Conservation (phyloP, 225 moss, liverwort and hornwort species). For the Asterella californica region DNA sequence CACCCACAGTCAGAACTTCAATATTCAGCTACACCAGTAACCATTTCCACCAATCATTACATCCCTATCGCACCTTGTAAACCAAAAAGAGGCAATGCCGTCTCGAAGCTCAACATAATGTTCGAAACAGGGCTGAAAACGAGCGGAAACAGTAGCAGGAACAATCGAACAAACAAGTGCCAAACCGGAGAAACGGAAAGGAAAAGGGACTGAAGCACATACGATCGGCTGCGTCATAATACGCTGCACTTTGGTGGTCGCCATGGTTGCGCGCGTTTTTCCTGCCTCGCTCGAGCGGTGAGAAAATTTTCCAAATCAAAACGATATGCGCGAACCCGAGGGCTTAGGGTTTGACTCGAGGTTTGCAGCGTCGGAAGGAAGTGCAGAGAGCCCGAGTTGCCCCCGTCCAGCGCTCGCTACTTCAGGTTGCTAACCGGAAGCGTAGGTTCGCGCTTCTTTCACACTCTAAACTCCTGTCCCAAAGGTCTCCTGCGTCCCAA, state of each 20-base stretch:
- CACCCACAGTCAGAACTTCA: background rate
- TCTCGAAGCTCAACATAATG: background rate
- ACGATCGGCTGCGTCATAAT: constrained; percentile 99
- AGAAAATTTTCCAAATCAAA: background rate
- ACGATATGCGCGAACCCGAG: background rate
- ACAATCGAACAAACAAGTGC: background rate
- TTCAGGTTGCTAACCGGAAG: no score
- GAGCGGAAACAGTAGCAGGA: background rate
- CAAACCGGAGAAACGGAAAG: background rate
- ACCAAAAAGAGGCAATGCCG: background rate
- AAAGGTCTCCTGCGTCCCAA: no score
- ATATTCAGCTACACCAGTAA: background rate
- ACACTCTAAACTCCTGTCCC: no score
- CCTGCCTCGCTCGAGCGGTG: constrained; percentile 9
- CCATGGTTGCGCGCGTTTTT: constrained; percentile 54
- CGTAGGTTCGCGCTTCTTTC: no score
- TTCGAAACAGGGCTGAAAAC: background rate
- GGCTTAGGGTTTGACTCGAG: constrained; percentile 5
- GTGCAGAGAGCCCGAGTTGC: no score
- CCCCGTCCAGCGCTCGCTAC: no score
- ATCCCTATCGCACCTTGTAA: background rate
- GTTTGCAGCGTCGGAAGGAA: no score
- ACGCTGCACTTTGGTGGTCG: constrained; percentile 99
- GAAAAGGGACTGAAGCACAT: constrained; percentile 1
- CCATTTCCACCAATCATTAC: background rate